phyloP scores from a whole-genome alignment of 2,329 filamentous ascomycete genomes.

The Dothidotthia symphoricarpi region DNA sequence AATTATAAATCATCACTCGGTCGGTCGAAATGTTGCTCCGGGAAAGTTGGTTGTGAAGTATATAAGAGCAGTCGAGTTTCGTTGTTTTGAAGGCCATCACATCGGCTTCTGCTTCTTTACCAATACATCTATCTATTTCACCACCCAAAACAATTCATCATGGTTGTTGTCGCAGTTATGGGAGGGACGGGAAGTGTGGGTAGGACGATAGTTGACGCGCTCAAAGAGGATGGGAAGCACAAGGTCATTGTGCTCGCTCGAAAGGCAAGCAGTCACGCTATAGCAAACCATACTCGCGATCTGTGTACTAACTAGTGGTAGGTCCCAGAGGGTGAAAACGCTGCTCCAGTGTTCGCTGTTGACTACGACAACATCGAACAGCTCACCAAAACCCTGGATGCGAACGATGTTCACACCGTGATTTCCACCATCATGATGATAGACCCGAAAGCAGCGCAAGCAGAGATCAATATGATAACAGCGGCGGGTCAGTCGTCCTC shows the following conservation, averaged over 20 bases:
- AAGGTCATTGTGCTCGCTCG: conserved; percentile 46
- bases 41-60: too few species aligned
- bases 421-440: conserved; percentile 45
- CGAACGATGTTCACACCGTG: conserved; percentile 47
- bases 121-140: too few species aligned
- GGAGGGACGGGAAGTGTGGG: conserved; percentile 51
- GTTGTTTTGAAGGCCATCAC: too few species aligned
- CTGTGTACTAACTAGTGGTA: conserved; percentile 1
- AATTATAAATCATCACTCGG: too few species aligned
- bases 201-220: conserved; percentile 48
- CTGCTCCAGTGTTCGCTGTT: conserved; percentile 17
- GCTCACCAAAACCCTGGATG: conserved; percentile 29
- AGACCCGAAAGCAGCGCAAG: conserved; percentile 20
- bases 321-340: conserved; percentile 6
- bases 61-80: too few species aligned
- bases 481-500: conserved; percentile 9
- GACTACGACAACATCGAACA: conserved; percentile 38
- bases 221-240: conserved; percentile 38
- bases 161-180: conserved; percentile 48
- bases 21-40: too few species aligned
- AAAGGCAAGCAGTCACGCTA: conserved; percentile 29
- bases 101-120: too few species aligned
- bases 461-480: conserved; percentile 13
- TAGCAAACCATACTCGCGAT: neutral
- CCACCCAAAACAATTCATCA: conserved; percentile 11